These are phyloP conservation scores for Talaromyces sp. DNA, from an alignment of 2,329 filamentous ascomycete species.

Conservation along the genomic window DNA sequence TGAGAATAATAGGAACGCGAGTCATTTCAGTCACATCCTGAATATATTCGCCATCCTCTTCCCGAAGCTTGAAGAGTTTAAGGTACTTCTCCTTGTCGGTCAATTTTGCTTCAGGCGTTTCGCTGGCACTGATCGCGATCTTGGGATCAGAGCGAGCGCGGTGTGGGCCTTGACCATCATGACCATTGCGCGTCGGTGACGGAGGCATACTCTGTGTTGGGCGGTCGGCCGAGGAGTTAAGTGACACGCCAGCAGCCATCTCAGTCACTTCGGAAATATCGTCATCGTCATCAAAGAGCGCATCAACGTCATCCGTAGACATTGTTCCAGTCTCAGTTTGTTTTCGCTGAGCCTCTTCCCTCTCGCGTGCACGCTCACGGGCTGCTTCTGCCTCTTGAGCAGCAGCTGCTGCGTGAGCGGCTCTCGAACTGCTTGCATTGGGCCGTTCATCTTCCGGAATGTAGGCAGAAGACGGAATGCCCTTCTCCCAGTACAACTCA, in stretches of 20 bases:
- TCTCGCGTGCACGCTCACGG: constrained; percentile 75
- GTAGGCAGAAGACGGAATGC: constrained; percentile 90
- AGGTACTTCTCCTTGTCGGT: constrained; percentile 96
- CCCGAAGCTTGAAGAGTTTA: constrained; percentile 80
- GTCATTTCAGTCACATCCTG: constrained; percentile 99
- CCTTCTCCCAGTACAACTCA: constrained; percentile 99
- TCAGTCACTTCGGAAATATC: constrained; percentile 86
- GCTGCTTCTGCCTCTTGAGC: constrained; percentile 71
- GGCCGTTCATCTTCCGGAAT: constrained; percentile 95
- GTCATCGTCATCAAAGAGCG: constrained; percentile 91
- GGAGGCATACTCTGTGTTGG: constrained; percentile 94
- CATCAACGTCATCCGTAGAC: constrained; percentile 86
- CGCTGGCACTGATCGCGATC: constrained; percentile 63
- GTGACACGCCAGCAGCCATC: constrained; percentile 82
- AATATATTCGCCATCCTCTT: constrained; percentile 92
- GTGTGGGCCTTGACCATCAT: constrained; percentile 65
- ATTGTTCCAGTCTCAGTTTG: constrained; percentile 94
- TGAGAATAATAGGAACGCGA: constrained; percentile 92
- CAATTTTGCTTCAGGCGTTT: constrained; percentile 73
- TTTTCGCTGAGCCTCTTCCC: constrained; percentile 85
- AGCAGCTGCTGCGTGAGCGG: constrained; percentile 65
- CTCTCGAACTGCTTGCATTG: constrained; percentile 72
- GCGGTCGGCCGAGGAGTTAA: constrained; percentile 67
- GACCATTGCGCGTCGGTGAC: constrained; percentile 69
- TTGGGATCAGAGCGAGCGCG: constrained; percentile 93